These are phyloP conservation scores for Tylopilus felleus DNA, from an alignment of 768 basidiomycete species.

Conservation along the genomic window DNA sequence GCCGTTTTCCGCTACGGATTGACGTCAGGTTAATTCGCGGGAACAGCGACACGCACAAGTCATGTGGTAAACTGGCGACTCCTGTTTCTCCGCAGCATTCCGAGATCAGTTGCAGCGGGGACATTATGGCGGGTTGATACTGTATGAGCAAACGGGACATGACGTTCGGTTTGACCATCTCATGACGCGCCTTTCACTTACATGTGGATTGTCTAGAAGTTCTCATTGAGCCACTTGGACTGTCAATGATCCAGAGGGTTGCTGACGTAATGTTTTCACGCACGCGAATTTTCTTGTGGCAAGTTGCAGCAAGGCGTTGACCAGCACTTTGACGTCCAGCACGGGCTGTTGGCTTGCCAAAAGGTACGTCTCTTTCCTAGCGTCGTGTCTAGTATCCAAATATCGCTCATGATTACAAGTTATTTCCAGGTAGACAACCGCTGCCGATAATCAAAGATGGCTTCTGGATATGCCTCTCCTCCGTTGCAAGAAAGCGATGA, in stretches of 20 bases:
- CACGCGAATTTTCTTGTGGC: slow-evolving; percentile 30
- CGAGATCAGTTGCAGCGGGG: no score
- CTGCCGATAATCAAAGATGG: slow-evolving; percentile 34
- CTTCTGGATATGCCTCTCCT: slow-evolving; percentile 35
- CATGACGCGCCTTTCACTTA: no score
- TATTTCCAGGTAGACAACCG: slow-evolving; percentile 19
- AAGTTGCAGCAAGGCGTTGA: slow-evolving; percentile 18
- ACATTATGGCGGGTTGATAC: no score
- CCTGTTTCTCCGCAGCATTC: no score
- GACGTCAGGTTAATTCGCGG: no score
- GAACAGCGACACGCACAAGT: no score
- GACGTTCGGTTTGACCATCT: no score
- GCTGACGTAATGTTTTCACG: slow-evolving; percentile 36
- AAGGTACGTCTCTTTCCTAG: slow-evolving; percentile 17
- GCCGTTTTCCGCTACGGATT: no score
- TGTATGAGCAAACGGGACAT: no score
- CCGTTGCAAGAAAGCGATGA: slow-evolving; percentile 30
- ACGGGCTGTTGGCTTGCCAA: slow-evolving; percentile 30
- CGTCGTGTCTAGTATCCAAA: background rate
- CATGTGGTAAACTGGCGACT: no score
- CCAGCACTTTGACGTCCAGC: slow-evolving; percentile 31
- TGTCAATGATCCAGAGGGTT: background rate
- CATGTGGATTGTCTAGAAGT: no score
- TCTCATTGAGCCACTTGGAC: no score
- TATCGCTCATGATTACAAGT: background rate